Percentiles rank a stretch among this genome's conserved stretches.
Conservation (phyloP, 441 rosid genomes). For the Daphne laureola region DNA sequence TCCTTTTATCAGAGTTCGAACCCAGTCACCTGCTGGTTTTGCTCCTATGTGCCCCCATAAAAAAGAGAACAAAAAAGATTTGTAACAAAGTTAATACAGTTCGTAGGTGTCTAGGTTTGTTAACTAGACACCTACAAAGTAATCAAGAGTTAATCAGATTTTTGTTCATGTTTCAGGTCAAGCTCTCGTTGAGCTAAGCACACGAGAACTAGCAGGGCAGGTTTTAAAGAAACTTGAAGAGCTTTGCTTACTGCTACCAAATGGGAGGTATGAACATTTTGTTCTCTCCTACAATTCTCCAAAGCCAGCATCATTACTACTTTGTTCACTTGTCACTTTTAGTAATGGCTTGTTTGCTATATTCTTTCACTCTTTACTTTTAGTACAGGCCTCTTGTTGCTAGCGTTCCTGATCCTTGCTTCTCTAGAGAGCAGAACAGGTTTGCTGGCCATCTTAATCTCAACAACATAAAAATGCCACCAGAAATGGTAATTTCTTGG, state of each 20-base stretch:
- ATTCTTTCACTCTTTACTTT: slow-evolving; percentile 5
- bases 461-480: slow-evolving; percentile 35
- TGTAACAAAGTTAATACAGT: too few relatives aligned
- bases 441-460: slow-evolving; percentile 63
- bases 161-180: slow-evolving; percentile 43
- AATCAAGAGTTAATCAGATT: too few relatives aligned
- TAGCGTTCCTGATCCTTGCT: slow-evolving; percentile 39
- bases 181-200: slow-evolving; percentile 62
- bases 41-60: too few relatives aligned
- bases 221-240: slow-evolving; percentile 42
- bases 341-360: neutral
- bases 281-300: slow-evolving; percentile 1
- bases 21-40: too few relatives aligned
- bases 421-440: slow-evolving; percentile 37
- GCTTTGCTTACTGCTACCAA: slow-evolving; percentile 64
- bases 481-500: slow-evolving; percentile 39
- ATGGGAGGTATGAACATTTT: slow-evolving; percentile 52
- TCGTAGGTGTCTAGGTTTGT: too few relatives aligned
- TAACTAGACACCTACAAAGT: too few relatives aligned
- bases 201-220: slow-evolving; percentile 51
- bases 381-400: slow-evolving; percentile 71
- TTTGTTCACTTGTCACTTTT: too few relatives aligned
- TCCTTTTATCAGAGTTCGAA: too few relatives aligned
- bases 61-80: too few relatives aligned
- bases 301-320: too few relatives aligned